These are phyloP conservation scores for Lasiosphaeris hirsuta DNA, from an alignment of 495 filamentous ascomycete species.

Conservation along the genomic window DNA sequence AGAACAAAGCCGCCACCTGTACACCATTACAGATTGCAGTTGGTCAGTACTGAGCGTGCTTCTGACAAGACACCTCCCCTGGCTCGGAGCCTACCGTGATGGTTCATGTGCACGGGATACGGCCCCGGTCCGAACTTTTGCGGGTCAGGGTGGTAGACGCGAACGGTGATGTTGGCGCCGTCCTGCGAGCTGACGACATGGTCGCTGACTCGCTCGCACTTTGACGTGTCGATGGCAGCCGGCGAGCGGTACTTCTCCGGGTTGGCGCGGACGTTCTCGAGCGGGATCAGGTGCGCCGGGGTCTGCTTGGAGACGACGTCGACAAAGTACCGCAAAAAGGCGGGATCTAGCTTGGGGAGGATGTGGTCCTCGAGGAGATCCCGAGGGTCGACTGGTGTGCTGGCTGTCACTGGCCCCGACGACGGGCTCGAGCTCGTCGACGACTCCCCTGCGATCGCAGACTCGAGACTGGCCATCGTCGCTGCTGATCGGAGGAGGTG, in stretches of 20 bases:
- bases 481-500: too few relatives aligned
- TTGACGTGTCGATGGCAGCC: constrained; percentile 34
- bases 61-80: constrained; percentile 6
- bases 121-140: constrained; percentile 35
- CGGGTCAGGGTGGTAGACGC: constrained; percentile 45
- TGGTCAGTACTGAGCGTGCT: not conserved
- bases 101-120: constrained; percentile 48
- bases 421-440: not conserved
- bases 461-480: not conserved
- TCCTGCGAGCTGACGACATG: constrained; percentile 37
- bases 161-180: constrained; percentile 37
- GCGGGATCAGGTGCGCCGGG: constrained; percentile 35
- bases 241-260: constrained; percentile 38
- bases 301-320: constrained; percentile 16
- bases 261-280: constrained; percentile 38
- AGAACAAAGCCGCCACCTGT: constrained; percentile 44
- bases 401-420: not conserved
- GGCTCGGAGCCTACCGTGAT: constrained; percentile 39
- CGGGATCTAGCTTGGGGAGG: constrained; percentile 24
- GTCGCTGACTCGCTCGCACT: constrained; percentile 36
- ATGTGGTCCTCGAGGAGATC: constrained; percentile 25
- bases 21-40: not conserved
- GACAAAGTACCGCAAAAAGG: constrained; percentile 21
- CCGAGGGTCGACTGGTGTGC: not conserved
- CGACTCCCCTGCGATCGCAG: not conserved